Percentiles rank a stretch among this genome's conserved stretches.
Conservation (phyloP, 2,329 filamentous ascomycete genomes). For the Penicillium brevicompactum region DNA sequence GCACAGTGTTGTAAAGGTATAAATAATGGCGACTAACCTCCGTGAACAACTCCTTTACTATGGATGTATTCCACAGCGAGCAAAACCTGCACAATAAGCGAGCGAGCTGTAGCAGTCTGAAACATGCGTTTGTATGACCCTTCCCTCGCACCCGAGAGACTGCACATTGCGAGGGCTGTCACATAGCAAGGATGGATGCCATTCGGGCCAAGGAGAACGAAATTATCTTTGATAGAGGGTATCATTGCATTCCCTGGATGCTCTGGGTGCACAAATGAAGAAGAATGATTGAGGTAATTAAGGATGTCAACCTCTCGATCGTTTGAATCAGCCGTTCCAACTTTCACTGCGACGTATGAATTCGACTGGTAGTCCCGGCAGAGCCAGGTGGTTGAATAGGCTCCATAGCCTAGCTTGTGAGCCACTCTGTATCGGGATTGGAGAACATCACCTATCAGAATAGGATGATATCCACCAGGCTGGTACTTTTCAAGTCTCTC, state of each 20-base stretch:
- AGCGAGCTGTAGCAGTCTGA: slow-evolving; percentile 21
- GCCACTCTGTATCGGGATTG: slow-evolving; percentile 38
- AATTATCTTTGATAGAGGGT: slow-evolving; percentile 20
- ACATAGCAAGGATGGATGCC: slow-evolving; percentile 26
- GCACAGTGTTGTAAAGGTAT: background rate
- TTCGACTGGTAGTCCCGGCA: slow-evolving; percentile 23
- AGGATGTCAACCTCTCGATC: background rate
- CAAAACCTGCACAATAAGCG: slow-evolving; percentile 23
- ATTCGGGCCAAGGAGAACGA: slow-evolving; percentile 27
- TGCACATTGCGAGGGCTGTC: slow-evolving; percentile 20
- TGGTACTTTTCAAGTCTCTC: slow-evolving; percentile 26
- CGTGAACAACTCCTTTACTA: slow-evolving; percentile 29
- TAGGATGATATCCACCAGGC: slow-evolving; percentile 30
- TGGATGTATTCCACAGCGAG: slow-evolving; percentile 37
- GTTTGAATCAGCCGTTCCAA: slow-evolving; percentile 19
- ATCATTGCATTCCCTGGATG: background rate
- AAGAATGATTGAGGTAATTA: background rate
- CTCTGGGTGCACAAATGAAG: background rate
- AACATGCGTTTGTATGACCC: slow-evolving; percentile 24
- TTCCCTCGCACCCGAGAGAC: slow-evolving; percentile 22
- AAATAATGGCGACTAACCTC: slow-evolving; percentile 4
- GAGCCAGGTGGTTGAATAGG: slow-evolving; percentile 38
- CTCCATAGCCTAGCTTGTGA: slow-evolving; percentile 44
- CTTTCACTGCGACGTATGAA: slow-evolving; percentile 29
- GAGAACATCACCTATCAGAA: slow-evolving; percentile 30